phyloP scores from a whole-genome alignment of 164 flowering plant species.

The Dillenia turbinata region DNA sequence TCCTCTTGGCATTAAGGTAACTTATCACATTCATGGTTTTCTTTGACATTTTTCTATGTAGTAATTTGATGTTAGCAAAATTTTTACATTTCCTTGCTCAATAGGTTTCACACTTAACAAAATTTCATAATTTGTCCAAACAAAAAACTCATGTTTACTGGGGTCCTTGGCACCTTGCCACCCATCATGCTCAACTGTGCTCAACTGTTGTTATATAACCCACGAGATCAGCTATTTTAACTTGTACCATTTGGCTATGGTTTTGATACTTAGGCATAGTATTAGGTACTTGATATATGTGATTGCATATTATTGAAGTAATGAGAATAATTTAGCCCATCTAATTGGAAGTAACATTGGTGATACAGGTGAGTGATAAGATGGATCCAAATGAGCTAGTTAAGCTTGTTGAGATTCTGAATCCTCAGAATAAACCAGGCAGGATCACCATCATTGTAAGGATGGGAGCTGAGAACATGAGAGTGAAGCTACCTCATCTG shows the following conservation, averaged over 20 bases:
- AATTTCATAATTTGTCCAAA: too few relatives aligned
- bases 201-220: too few relatives aligned
- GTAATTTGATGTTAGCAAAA: too few relatives aligned
- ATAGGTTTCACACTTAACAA: too few relatives aligned
- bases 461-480: conserved; percentile 99
- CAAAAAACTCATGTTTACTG: too few relatives aligned
- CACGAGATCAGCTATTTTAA: too few relatives aligned
- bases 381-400: conserved; percentile 87
- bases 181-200: too few relatives aligned
- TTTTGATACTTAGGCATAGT: too few relatives aligned
- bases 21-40: not conserved
- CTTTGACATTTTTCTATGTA: not conserved
- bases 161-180: too few relatives aligned
- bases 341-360: not conserved
- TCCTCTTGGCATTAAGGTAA: conserved; percentile 90
- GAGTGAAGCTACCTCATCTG: conserved; percentile 92
- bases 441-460: conserved; percentile 75
- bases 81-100: too few relatives aligned
- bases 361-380: conserved; percentile 83
- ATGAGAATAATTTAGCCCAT: not conserved
- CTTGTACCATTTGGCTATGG: too few relatives aligned
- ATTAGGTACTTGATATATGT: too few relatives aligned
- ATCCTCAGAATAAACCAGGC: conserved; percentile 79
- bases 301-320: not conserved
- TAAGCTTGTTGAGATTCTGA: conserved; percentile 74